Evolutionary conservation across 148 eudicot species (phyloP), one percentile per base, ranked within the genome.

Genomic region (Chenopodium berlandieri): DNA sequence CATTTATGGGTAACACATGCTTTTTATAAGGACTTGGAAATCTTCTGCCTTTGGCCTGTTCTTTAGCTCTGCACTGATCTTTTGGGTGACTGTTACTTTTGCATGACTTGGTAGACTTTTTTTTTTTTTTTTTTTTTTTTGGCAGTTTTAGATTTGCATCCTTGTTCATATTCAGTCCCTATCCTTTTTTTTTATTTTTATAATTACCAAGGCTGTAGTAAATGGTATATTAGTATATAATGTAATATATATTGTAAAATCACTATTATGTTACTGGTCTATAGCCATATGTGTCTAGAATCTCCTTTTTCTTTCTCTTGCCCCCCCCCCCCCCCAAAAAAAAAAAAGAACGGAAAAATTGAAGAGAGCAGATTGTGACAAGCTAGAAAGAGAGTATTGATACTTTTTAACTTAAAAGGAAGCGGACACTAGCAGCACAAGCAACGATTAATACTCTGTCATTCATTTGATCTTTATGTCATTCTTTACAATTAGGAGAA

Each of bases 21-120:
- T 74, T 47, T 23, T 12, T 50, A 60, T 25, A 50, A 73, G 13
- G 32, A 73, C 60, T 23, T 4, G 9, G 58, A 47, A 47, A 17
- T 9, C 50, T 23, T 73, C 54, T n/a, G 27, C 31, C 76, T 48
- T 47, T 47, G 32, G 4, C 50, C 32, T 47, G 71, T 52, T 50
- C 63, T 1, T 1, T 22, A 81, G 17, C 75, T 58, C 30, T 72
- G 40, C 63, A 68, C 77, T 74, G 75, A 27, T 79, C 46, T 27
- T 77, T 80, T 65, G 75, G 44, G 62, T 79, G 67, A 76, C 69
- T 77, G 68, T 46, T n/a, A 64, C 73, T 66, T 81, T 54, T n/a
- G n/a, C 23, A 63, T 37, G 75, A 54, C 54, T 75, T 82, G 22
- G 10, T 70, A 47, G 48, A 82, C 27, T 47, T 52, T 50, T 12